phyloP scores from a whole-genome alignment of 306 rosid genomes.

The Vigna nakashimae region DNA sequence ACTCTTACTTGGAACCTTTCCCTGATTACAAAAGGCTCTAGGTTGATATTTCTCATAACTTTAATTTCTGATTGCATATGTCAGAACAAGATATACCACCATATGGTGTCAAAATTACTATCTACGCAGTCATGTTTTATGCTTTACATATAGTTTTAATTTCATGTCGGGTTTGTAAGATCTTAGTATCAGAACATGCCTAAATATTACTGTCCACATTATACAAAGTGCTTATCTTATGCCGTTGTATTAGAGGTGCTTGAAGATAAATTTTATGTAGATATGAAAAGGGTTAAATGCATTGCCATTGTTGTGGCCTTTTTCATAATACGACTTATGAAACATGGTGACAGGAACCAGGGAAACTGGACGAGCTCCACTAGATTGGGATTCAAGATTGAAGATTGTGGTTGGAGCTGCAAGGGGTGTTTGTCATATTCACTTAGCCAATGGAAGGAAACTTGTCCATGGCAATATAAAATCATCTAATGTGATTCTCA shows the following conservation, averaged over 20 bases:
- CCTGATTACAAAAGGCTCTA: constrained; percentile 8
- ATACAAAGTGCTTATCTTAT: not conserved
- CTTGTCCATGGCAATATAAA: constrained; percentile 86
- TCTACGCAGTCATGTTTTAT: not conserved
- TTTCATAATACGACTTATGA: constrained; percentile 15
- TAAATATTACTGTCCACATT: not conserved
- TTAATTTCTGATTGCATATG: not conserved
- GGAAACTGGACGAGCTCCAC: constrained; percentile 64
- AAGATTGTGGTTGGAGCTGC: constrained; percentile 83
- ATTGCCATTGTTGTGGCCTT: constrained; percentile 6
- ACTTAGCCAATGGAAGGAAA: constrained; percentile 75
- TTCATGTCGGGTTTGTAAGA: not conserved
- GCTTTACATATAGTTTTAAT: not conserved
- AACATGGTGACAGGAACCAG: constrained; percentile 67
- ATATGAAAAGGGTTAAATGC: constrained; percentile 2
- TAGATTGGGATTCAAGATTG: constrained; percentile 85
- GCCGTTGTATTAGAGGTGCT: not conserved
- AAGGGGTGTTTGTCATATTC: constrained; percentile 82
- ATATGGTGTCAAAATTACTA: not conserved
- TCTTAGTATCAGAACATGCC: constrained; percentile 16
- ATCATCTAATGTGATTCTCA: constrained; percentile 84
- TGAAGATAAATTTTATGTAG: not conserved
- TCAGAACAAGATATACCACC: constrained; percentile 6
- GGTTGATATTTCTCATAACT: not conserved
- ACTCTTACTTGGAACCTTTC: constrained; percentile 30